phyloP scores from a whole-genome alignment of 441 rosid genomes.

The Pelargonium citronellum region DNA sequence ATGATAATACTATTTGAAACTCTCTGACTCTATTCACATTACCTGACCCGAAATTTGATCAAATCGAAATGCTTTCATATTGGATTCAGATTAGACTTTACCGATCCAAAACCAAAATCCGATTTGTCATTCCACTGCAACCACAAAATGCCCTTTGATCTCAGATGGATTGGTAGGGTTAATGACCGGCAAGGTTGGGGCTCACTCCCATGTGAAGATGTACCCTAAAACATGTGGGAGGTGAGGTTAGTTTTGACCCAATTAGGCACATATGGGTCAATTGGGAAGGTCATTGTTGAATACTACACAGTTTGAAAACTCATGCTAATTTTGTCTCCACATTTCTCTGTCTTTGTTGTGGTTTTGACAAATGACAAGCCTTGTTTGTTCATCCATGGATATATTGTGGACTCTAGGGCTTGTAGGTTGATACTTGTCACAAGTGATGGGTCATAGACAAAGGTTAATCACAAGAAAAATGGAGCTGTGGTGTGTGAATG shows the following conservation, averaged over 20 bases:
- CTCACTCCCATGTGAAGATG: constrained; percentile 25
- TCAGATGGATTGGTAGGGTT: neutral
- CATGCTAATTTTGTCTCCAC: neutral
- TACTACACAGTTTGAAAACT: neutral
- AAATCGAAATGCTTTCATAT: too few relatives aligned
- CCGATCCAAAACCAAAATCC: too few relatives aligned
- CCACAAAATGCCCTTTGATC: too few relatives aligned
- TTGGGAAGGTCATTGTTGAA: neutral
- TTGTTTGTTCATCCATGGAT: constrained; percentile 3
- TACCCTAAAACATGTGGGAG: constrained; percentile 17
- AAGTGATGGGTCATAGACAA: too few relatives aligned
- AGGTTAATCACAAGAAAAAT: too few relatives aligned
- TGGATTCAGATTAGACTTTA: too few relatives aligned
- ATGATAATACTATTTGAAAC: too few relatives aligned
- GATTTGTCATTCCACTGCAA: too few relatives aligned
- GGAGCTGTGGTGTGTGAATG: too few relatives aligned
- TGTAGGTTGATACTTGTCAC: too few relatives aligned
- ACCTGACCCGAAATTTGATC: too few relatives aligned
- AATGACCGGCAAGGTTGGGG: constrained; percentile 7
- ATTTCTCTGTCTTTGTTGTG: neutral
- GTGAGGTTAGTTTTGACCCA: constrained; percentile 7
- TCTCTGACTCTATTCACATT: too few relatives aligned
- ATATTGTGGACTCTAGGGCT: neutral
- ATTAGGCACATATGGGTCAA: constrained; percentile 14
- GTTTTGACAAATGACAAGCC: neutral